These are phyloP conservation scores for Amaranthus cruentus DNA, from an alignment of 148 eudicot species.

Conservation along the genomic window DNA sequence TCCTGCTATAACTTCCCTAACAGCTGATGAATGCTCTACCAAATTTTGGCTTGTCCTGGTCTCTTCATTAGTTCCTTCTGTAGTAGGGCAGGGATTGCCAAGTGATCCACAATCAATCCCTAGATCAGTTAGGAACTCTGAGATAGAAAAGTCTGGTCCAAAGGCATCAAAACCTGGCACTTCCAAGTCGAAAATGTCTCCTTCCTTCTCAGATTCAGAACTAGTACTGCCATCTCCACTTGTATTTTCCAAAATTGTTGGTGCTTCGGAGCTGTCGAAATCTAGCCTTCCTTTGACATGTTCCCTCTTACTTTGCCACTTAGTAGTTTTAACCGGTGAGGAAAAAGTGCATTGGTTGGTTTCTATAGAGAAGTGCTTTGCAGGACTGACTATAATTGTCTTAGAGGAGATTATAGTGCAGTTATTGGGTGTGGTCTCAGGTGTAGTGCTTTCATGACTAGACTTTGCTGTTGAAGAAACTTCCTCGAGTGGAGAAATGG, in stretches of 20 bases:
- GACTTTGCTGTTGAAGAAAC: slow-evolving; percentile 51
- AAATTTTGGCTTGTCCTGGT: slow-evolving; percentile 34
- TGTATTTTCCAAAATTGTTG: slow-evolving; percentile 30
- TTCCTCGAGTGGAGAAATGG: slow-evolving; percentile 55
- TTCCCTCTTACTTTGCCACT: slow-evolving; percentile 47
- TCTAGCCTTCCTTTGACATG: slow-evolving; percentile 87
- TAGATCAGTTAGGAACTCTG: slow-evolving; percentile 58
- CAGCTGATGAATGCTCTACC: slow-evolving; percentile 40
- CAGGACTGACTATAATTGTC: slow-evolving; percentile 69
- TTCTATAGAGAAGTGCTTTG: slow-evolving; percentile 60
- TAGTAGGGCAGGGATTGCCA: slow-evolving; percentile 36
- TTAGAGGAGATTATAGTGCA: slow-evolving; percentile 73
- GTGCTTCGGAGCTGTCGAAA: slow-evolving; percentile 60
- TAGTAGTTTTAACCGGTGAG: slow-evolving; percentile 56
- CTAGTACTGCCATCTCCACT: slow-evolving; percentile 34
- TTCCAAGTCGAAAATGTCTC: slow-evolving; percentile 63
- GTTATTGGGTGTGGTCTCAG: slow-evolving; percentile 49
- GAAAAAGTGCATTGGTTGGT: slow-evolving; percentile 55
- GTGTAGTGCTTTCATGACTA: slow-evolving; percentile 31
- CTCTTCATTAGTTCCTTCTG: slow-evolving; percentile 26
- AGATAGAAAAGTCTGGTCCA: slow-evolving; percentile 50
- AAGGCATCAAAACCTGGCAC: slow-evolving; percentile 54
- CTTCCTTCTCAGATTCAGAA: slow-evolving; percentile 56
- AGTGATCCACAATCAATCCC: slow-evolving; percentile 41
- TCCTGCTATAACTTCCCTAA: slow-evolving; percentile 42